A percentile compares a stretch with the other conserved stretches of the same genome.
phyloP scores from a whole-genome alignment of 139 green algal species.

The Coelastrella sp. region DNA sequence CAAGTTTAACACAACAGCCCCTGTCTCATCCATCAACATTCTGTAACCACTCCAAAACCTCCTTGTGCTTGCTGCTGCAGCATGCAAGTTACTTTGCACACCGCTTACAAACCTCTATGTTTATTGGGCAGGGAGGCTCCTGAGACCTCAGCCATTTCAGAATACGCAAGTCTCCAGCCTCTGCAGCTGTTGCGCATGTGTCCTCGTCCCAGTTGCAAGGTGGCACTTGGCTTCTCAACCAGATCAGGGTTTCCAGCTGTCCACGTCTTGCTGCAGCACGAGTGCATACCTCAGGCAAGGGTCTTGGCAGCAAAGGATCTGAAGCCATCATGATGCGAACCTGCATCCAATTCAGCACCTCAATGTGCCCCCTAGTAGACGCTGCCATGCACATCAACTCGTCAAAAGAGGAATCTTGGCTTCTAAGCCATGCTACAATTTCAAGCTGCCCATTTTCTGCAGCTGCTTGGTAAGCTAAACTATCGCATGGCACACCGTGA shows the following conservation, averaged over 20 bases:
- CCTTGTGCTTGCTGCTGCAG: background rate
- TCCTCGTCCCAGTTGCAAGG: background rate
- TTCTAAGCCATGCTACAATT: background rate
- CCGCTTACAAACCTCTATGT: background rate
- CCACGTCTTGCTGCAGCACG: background rate
- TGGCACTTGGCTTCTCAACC: background rate
- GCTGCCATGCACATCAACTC: background rate
- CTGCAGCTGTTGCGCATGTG: background rate
- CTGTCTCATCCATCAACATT: no score
- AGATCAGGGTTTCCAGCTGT: background rate
- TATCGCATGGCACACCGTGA: background rate
- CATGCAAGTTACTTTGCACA: background rate
- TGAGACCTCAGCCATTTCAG: background rate
- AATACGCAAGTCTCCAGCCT: background rate
- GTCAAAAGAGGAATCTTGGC: background rate
- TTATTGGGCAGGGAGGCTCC: conserved; percentile 1
- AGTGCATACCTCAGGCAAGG: no score
- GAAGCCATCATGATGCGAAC: no score
- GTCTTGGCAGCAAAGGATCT: no score
- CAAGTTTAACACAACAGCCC: no score
- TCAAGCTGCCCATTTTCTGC: background rate
- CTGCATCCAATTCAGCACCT: background rate
- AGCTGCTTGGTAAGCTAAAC: background rate
- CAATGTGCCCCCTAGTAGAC: background rate
- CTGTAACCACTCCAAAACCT: background rate